Conservation (phyloP, 345 rosid species). For the Acer yangbiense region DNA sequence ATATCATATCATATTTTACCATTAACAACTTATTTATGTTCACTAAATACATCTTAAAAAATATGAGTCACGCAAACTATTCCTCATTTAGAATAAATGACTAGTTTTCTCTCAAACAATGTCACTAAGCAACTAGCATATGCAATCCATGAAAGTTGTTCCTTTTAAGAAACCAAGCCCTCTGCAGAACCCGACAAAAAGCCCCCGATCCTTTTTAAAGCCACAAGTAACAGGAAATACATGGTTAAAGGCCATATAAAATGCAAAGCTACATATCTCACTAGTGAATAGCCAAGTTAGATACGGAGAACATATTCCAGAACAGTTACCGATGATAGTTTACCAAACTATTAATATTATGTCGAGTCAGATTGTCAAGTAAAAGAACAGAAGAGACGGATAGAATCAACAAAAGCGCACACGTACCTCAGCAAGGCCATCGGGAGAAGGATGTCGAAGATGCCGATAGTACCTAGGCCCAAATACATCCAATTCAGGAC, state of each 20-base stretch:
- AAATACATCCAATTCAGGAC: slow-evolving; percentile 45
- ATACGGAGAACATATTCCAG: background rate
- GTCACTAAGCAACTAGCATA: background rate
- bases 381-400: background rate
- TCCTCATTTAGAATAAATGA: background rate
- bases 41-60: background rate
- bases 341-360: background rate
- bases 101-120: background rate
- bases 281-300: background rate
- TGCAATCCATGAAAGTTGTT: no score
- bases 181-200: background rate
- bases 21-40: background rate
- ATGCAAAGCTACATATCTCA: background rate
- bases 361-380: background rate
- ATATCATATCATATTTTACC: background rate
- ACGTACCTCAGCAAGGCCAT: slow-evolving; percentile 84
- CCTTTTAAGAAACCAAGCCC: no score
- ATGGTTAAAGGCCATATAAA: background rate
- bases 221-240: background rate
- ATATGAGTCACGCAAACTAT: background rate
- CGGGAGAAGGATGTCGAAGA: slow-evolving; percentile 72
- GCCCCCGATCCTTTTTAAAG: background rate
- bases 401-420: background rate
- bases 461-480: slow-evolving; percentile 69
- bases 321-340: background rate